phyloP scores from a whole-genome alignment of 2,329 filamentous ascomycete genomes.

The Alternaria dauci region DNA sequence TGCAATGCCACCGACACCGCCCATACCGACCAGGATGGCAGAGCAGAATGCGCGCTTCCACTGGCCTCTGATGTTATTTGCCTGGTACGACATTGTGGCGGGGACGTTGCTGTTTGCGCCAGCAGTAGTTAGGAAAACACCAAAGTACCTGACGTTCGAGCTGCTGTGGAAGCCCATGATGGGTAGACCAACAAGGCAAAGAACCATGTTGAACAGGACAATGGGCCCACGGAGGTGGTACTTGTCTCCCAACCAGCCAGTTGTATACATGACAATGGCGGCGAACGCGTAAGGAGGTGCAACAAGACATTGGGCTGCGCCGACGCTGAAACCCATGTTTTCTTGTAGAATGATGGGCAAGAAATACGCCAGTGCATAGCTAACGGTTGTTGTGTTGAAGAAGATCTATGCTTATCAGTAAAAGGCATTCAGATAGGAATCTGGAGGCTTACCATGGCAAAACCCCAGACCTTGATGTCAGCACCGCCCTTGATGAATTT shows the following conservation, averaged over 20 bases:
- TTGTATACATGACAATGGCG: constrained; percentile 56
- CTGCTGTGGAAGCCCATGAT: constrained; percentile 73
- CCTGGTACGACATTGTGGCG: constrained; percentile 78
- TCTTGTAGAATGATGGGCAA: constrained; percentile 74
- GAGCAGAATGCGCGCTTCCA: constrained; percentile 87
- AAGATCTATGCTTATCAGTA: constrained; percentile 53
- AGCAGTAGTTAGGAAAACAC: constrained; percentile 77
- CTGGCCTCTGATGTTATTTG: constrained; percentile 87
- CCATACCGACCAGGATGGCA: constrained; percentile 77
- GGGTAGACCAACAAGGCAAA: constrained; percentile 73
- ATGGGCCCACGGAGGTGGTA: constrained; percentile 66
- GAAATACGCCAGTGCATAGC: constrained; percentile 81
- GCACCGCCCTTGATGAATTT: constrained; percentile 59
- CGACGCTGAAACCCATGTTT: constrained; percentile 71
- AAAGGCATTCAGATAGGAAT: not conserved
- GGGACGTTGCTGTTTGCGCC: constrained; percentile 82
- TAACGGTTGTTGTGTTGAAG: constrained; percentile 72
- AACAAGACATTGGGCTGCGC: constrained; percentile 72
- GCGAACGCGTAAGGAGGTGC: constrained; percentile 58
- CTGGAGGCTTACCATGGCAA: constrained; percentile 51
- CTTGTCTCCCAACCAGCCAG: constrained; percentile 72
- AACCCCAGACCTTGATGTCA: constrained; percentile 65
- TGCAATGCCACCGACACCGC: constrained; percentile 80
- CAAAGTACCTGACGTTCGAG: constrained; percentile 71
- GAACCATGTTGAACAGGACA: constrained; percentile 54